Conservation (phyloP, 2,329 filamentous ascomycete genomes). For the Chaetomium olivaceum region DNA sequence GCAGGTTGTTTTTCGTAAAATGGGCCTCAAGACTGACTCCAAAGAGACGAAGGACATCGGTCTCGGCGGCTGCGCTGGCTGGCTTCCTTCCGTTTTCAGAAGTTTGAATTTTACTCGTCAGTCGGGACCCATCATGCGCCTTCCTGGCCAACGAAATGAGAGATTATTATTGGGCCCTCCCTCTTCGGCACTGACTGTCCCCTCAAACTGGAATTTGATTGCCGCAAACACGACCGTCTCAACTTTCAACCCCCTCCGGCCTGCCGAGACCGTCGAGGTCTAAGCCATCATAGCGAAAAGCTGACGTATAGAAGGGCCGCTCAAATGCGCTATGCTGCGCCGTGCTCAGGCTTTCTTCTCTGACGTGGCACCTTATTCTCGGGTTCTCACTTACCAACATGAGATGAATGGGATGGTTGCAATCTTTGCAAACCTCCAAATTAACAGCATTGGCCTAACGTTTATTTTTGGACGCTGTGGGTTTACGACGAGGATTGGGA, state of each 20-base stretch:
- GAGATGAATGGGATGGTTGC: neutral
- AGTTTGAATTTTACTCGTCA: constrained; percentile 22
- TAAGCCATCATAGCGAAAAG: neutral
- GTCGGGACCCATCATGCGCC: neutral
- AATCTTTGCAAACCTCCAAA: neutral
- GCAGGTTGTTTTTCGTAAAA: neutral
- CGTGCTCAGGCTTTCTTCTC: neutral
- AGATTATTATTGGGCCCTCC: neutral
- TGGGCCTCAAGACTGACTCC: neutral
- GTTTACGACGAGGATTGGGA: neutral
- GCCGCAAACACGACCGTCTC: constrained; percentile 1
- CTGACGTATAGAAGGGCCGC: neutral
- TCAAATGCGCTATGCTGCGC: neutral
- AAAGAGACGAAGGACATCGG: neutral
- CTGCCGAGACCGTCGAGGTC: neutral
- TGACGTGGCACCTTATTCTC: constrained; percentile 11
- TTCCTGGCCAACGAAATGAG: neutral
- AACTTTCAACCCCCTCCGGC: neutral
- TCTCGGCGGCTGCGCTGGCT: constrained; percentile 7
- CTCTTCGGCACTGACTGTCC: neutral
- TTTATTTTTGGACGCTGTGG: neutral
- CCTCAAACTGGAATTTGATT: constrained; percentile 6
- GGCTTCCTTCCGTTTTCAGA: constrained; percentile 10
- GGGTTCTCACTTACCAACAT: neutral
- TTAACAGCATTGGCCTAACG: neutral